Evolutionary conservation across 805 yeast species (phyloP).

Genomic region (Metschnikowia sp.): DNA sequence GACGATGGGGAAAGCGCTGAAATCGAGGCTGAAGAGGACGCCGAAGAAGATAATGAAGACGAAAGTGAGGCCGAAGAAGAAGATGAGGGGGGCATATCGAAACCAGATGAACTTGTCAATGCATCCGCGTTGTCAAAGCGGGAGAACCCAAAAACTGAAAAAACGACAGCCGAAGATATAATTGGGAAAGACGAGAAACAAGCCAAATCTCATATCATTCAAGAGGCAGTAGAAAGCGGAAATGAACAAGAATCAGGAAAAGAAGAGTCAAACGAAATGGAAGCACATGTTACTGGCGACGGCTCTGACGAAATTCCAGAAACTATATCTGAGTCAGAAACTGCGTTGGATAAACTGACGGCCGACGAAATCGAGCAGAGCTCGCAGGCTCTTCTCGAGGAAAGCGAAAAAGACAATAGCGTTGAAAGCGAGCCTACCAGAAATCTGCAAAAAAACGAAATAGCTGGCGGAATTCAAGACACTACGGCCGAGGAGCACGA

Average conservation of each 20-base stretch:
- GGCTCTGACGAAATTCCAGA: background rate
- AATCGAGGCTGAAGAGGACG: background rate
- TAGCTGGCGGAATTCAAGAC: too few species aligned
- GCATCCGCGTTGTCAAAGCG: background rate
- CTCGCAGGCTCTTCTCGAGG: slow-evolving; percentile 1
- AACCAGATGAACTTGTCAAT: background rate
- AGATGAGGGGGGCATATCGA: background rate
- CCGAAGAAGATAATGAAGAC: background rate
- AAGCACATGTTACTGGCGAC: background rate
- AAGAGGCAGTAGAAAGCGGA: background rate
- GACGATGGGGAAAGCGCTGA: background rate
- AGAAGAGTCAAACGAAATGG: background rate
- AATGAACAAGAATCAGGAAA: background rate
- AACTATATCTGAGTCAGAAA: background rate
- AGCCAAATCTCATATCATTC: background rate
- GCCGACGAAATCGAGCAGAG: background rate
- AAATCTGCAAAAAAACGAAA: too few species aligned
- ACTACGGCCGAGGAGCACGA: too few species aligned
- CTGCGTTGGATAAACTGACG: background rate
- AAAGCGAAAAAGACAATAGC: background rate
- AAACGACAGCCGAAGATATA: too few species aligned
- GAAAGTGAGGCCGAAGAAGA: background rate
- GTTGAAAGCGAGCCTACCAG: too few species aligned
- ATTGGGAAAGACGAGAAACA: background rate
- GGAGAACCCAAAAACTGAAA: background rate